These are phyloP conservation scores for Verbascum thapsus DNA, from an alignment of 257 asterid species.

Conservation along the genomic window DNA sequence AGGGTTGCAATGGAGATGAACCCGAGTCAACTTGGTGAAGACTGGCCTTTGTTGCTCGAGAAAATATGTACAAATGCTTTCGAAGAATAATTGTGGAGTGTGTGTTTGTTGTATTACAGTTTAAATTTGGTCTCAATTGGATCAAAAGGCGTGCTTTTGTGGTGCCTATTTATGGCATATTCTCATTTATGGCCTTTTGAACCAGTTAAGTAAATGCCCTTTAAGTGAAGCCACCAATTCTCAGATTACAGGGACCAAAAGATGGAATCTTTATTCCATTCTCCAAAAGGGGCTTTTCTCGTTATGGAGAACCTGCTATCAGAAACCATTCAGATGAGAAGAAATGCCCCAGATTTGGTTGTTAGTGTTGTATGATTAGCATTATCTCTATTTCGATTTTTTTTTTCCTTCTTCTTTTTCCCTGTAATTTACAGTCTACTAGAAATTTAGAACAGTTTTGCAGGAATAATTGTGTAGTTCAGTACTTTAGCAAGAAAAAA, in stretches of 20 bases:
- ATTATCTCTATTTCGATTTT: constrained; percentile 50
- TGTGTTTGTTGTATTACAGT: constrained; percentile 30
- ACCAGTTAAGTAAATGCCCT: constrained; percentile 39
- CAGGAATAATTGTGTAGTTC: constrained; percentile 82
- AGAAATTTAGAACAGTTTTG: constrained; percentile 87
- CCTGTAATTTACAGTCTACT: constrained; percentile 72
- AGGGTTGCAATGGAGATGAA: constrained; percentile 92
- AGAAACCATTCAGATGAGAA: constrained; percentile 54
- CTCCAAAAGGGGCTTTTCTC: constrained; percentile 45
- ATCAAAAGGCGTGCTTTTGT: constrained; percentile 42
- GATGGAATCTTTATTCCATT: constrained; percentile 46
- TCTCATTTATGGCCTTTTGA: constrained; percentile 42
- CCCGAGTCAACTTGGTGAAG: constrained; percentile 91
- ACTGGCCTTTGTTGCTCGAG: constrained; percentile 94
- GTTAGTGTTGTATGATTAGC: constrained; percentile 86
- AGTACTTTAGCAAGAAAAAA: constrained; percentile 50
- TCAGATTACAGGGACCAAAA: constrained; percentile 41
- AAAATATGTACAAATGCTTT: constrained; percentile 71
- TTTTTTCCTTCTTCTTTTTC: constrained; percentile 43
- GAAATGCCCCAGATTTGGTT: constrained; percentile 47
- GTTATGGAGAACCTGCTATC: constrained; percentile 37
- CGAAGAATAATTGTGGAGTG: constrained; percentile 52
- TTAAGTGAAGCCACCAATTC: constrained; percentile 39
- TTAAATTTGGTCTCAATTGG: constrained; percentile 44
- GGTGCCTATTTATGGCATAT: constrained; percentile 31